Conservation (phyloP, 129 eudicot genomes). For the Deinandra increscens region DNA sequence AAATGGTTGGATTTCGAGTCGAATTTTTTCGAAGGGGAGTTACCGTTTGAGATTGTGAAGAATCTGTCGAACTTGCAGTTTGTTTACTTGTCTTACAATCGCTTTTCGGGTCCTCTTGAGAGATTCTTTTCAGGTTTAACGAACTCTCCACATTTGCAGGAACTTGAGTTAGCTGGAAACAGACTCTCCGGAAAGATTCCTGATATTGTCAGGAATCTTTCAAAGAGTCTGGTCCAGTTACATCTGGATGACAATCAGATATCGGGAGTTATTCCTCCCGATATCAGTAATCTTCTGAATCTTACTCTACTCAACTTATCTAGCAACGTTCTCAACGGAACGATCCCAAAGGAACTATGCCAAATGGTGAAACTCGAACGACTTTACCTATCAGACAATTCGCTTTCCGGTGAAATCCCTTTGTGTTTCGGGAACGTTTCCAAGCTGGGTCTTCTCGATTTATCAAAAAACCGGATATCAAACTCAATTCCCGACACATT, state of each 20-base stretch:
- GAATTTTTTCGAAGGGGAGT: constrained; percentile 54
- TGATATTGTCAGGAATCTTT: constrained; percentile 54
- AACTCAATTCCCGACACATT: constrained; percentile 68
- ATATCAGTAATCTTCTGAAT: constrained; percentile 59
- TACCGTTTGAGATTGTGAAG: constrained; percentile 52
- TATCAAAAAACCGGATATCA: constrained; percentile 61
- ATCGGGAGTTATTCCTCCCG: constrained; percentile 63
- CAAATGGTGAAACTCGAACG: constrained; percentile 61
- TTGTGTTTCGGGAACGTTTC: constrained; percentile 51
- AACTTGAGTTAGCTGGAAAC: constrained; percentile 78
- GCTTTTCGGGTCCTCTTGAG: constrained; percentile 55
- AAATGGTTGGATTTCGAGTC: constrained; percentile 77
- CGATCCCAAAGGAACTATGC: constrained; percentile 54
- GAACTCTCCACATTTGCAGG: constrained; percentile 69
- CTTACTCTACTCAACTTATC: constrained; percentile 78
- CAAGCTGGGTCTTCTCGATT: constrained; percentile 75
- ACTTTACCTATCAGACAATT: constrained; percentile 57
- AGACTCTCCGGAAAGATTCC: constrained; percentile 61
- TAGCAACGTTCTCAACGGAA: constrained; percentile 49
- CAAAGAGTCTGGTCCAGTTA: constrained; percentile 50
- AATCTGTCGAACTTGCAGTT: constrained; percentile 55
- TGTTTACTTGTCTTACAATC: constrained; percentile 66
- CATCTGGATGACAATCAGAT: constrained; percentile 67
- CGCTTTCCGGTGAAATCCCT: constrained; percentile 71
- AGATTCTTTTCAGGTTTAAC: constrained; percentile 56